Evolutionary conservation across 345 rosid species (phyloP), one percentile per base, ranked within the genome.

Genomic region (Camelina neglecta): DNA sequence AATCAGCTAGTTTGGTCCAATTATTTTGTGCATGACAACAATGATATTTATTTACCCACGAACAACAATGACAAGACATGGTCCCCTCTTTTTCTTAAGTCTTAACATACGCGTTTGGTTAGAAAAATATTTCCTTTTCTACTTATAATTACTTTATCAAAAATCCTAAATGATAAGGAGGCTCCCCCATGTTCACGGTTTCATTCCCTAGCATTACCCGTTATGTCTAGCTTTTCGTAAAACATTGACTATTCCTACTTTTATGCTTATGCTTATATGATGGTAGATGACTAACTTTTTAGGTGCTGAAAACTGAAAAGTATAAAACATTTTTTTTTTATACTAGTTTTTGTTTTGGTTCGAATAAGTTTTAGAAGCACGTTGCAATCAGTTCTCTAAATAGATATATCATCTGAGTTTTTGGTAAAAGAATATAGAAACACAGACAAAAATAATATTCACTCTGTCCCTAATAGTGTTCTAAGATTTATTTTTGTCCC

Each of bases 171-270:
- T 26, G 78, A 58, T 36, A 35, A 74, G 65, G 60, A 74, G 78
- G 78, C 73, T 75, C 73, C 73, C 58, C 72, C 78, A 75, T 59
- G 73, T 75, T 75, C 78, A 66, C 60, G 67, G 72, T 60, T 58
- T 58, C 73, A 66, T 74, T 66, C 65, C 49, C 49, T 73, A 51
- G 16, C 74, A 70, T 31, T 31, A 42, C 74, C 29, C 41, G 38
- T 21, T 74, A n/a, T 58, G 72, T 66, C 65, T 74, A 21, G 79
- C 39, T 75, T 50, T 39, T 29, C 74, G 74, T 75, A 61, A 61
- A 75, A 68, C 78, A 50, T 75, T 67, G 74, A 75, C 79, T 51
- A 74, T 58, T 56, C 60, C 1, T 67, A 13, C 60, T 33, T 47
- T 8, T 49, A 13, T 31, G 7, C 18, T 9, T 55, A 64, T 44